phyloP scores from a whole-genome alignment of 192 early-diverging fungal genomes.

The Coemansia sp. region DNA sequence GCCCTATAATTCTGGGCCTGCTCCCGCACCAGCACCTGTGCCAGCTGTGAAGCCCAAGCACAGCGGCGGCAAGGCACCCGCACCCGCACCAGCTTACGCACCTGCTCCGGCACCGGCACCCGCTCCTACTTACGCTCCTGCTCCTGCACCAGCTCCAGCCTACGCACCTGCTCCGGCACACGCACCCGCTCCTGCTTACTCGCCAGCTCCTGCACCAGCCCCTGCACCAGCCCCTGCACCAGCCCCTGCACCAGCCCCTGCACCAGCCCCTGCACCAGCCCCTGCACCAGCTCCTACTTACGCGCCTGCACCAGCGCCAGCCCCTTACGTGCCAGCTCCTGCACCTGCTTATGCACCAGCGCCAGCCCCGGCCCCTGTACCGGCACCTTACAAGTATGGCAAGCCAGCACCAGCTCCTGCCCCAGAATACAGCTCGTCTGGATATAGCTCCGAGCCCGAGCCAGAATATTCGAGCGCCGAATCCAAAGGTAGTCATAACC shows the following conservation, averaged over 20 bases:
- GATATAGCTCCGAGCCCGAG: not conserved
- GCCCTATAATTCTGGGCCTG: conserved; percentile 7
- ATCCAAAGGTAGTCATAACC: not conserved
- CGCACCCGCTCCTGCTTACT: too few species aligned
- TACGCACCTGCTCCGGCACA: conserved; percentile 1
- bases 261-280: not conserved
- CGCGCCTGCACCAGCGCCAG: not conserved
- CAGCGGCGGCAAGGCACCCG: not conserved
- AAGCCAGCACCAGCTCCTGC: conserved; percentile 19
- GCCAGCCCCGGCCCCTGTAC: not conserved
- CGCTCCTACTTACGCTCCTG: not conserved
- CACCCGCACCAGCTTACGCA: not conserved
- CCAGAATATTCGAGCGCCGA: not conserved
- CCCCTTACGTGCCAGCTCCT: conserved; percentile 1
- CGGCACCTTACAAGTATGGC: not conserved
- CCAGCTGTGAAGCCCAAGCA: conserved; percentile 8
- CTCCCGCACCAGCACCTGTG: conserved; percentile 18
- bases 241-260: conserved; percentile 7
- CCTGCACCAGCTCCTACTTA: not conserved
- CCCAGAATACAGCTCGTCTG: not conserved
- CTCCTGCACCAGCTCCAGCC: not conserved
- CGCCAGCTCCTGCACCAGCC: not conserved
- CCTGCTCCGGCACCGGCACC: not conserved
- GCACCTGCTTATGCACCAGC: not conserved
- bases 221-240: conserved; percentile 6